Percentiles rank a stretch among this genome's conserved stretches.
Conservation (phyloP, 306 rosid genomes). For the Myrica gale region DNA sequence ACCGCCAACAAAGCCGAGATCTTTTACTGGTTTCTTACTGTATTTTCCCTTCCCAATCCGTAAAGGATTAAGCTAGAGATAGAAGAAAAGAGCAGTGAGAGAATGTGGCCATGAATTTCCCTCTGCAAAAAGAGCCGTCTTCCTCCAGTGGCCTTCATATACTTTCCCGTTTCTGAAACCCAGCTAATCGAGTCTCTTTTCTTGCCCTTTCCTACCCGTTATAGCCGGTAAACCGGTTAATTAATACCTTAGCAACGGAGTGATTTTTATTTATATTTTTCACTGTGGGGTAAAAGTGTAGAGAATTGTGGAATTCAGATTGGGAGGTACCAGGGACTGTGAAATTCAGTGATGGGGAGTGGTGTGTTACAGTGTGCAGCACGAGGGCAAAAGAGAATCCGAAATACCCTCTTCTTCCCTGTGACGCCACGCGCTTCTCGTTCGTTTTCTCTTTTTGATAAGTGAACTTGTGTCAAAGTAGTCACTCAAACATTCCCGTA, state of each 20-base stretch:
- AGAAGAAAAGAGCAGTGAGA: constrained; percentile 27
- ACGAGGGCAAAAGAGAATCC: not conserved
- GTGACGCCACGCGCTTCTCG: constrained; percentile 29
- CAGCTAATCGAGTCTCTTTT: not conserved
- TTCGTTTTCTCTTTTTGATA: not conserved
- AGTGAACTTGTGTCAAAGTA: not conserved
- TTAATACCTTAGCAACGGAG: constrained; percentile 22
- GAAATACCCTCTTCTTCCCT: not conserved
- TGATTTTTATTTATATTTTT: constrained; percentile 8
- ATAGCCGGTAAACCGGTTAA: constrained; percentile 44
- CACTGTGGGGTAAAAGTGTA: not conserved
- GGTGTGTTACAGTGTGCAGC: constrained; percentile 1
- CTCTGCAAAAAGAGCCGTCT: constrained; percentile 30
- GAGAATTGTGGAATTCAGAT: not conserved
- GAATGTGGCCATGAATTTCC: constrained; percentile 30
- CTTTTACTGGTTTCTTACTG: not conserved
- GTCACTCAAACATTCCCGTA: not conserved
- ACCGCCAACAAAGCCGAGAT: not conserved
- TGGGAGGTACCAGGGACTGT: not conserved
- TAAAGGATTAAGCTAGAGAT: not conserved
- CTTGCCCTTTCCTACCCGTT: constrained; percentile 42
- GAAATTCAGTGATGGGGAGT: constrained; percentile 13
- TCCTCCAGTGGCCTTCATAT: constrained; percentile 40
- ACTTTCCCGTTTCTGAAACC: constrained; percentile 48
- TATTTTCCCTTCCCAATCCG: not conserved